These are phyloP conservation scores for Durotheca rogersii DNA, from an alignment of 495 filamentous ascomycete genomes.

Conservation along the genomic window DNA sequence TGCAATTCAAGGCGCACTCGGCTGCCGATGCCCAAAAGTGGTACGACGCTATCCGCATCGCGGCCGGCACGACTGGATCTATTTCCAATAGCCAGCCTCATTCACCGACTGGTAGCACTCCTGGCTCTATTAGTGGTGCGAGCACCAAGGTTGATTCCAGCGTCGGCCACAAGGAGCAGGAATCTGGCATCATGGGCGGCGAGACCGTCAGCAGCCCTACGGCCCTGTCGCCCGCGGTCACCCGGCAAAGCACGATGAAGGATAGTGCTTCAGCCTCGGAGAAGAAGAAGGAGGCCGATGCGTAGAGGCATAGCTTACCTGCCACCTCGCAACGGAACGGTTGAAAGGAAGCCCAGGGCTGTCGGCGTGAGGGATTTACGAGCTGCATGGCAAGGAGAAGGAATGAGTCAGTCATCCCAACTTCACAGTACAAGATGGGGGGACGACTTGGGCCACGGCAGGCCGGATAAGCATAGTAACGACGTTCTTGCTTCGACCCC, in stretches of 20 bases:
- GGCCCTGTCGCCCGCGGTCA: conserved; percentile 29
- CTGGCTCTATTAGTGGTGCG: conserved; percentile 10
- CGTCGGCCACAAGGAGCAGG: conserved; percentile 36
- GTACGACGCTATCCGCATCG: conserved; percentile 66
- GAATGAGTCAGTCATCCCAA: conserved; percentile 1
- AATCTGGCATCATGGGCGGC: conserved; percentile 40
- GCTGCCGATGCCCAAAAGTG: conserved; percentile 75
- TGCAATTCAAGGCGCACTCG: conserved; percentile 67
- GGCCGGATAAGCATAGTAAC: neutral
- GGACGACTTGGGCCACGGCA: neutral
- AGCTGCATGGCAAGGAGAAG: neutral
- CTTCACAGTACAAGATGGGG: neutral
- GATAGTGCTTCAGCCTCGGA: conserved; percentile 15
- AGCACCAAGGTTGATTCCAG: conserved; percentile 22
- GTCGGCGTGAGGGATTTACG: neutral
- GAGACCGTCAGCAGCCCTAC: conserved; percentile 42
- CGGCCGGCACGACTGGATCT: conserved; percentile 42
- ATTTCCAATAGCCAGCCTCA: conserved; percentile 31
- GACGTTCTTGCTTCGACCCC: neutral
- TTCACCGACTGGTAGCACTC: conserved; percentile 19
- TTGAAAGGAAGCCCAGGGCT: conserved; percentile 1
- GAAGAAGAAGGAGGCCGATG: conserved; percentile 28
- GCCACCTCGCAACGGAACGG: neutral
- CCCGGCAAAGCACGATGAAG: conserved; percentile 19
- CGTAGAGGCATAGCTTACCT: conserved; percentile 21